Percentiles rank a stretch among this genome's conserved stretches.
These are phyloP conservation scores for Ogataea nonfermentans DNA, from an alignment of 805 yeast genomes.

Conservation along the genomic window DNA sequence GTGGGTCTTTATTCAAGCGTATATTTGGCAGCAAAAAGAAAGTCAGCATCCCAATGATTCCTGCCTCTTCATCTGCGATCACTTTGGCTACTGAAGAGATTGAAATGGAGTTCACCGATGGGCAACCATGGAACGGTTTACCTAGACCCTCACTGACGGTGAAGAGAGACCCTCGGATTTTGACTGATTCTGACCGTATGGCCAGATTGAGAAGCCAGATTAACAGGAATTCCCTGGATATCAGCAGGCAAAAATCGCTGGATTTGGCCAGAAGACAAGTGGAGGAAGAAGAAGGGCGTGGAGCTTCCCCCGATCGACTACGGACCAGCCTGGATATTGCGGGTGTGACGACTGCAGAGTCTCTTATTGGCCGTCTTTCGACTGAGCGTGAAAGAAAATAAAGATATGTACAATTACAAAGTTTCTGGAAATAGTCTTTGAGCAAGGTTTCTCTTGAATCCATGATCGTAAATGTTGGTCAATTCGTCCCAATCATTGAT, in stretches of 20 bases:
- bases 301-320: conserved; percentile 25
- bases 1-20: conserved; percentile 40
- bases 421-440: conserved; percentile 33
- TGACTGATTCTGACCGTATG: conserved; percentile 26
- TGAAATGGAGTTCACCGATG: conserved; percentile 41
- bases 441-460: conserved; percentile 42
- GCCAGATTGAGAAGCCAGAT: conserved; percentile 18
- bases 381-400: conserved; percentile 6
- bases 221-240: conserved; percentile 21
- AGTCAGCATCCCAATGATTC: conserved; percentile 30
- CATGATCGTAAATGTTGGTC: conserved; percentile 48
- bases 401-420: conserved; percentile 11
- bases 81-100: conserved; percentile 50
- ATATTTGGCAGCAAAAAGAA: conserved; percentile 31
- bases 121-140: conserved; percentile 31
- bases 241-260: conserved; percentile 23
- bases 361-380: conserved; percentile 32
- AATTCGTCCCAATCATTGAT: conserved; percentile 32
- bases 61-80: conserved; percentile 35
- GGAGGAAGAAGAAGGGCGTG: conserved; percentile 23
- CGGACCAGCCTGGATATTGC: conserved; percentile 40
- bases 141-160: conserved; percentile 32
- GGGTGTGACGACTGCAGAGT: conserved; percentile 36
- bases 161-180: conserved; percentile 20
- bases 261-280: conserved; percentile 26